These are phyloP conservation scores for Penicillium sp. DNA, from an alignment of 2,329 filamentous ascomycete species.

Conservation along the genomic window DNA sequence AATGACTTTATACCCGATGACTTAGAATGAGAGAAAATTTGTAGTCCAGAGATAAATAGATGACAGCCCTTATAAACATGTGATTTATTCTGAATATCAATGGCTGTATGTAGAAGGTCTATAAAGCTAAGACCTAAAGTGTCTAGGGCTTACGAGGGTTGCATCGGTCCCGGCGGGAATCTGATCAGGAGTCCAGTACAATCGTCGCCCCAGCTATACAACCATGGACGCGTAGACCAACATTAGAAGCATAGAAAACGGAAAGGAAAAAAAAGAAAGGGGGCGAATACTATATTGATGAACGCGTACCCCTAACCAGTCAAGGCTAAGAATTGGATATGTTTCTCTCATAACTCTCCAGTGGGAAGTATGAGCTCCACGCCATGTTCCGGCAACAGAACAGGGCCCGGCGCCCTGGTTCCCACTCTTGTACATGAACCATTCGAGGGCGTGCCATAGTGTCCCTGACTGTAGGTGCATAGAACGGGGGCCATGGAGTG, in stretches of 20 bases:
- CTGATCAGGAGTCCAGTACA: slow-evolving; percentile 2
- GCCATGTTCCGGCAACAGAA: background rate
- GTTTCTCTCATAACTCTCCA: background rate
- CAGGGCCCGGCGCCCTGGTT: background rate
- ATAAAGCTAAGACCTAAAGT: background rate
- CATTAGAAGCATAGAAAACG: background rate
- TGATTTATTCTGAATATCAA: background rate
- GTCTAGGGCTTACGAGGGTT: background rate
- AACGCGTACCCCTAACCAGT: background rate
- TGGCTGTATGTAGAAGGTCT: background rate
- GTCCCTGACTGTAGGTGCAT: background rate
- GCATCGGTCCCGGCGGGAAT: slow-evolving; percentile 3
- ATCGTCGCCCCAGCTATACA: background rate
- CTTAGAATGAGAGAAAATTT: background rate
- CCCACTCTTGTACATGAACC: background rate
- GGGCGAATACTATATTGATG: background rate
- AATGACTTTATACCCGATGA: background rate
- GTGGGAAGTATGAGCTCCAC: background rate
- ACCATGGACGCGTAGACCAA: background rate
- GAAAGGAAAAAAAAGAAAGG: background rate
- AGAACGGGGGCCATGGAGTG: background rate
- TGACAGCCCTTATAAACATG: background rate
- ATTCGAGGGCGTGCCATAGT: background rate
- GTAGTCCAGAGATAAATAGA: background rate
- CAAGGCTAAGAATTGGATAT: slow-evolving; percentile 1